Conservation (phyloP, 2,329 filamentous ascomycete species). For the Fonsecaea pedrosoi region DNA sequence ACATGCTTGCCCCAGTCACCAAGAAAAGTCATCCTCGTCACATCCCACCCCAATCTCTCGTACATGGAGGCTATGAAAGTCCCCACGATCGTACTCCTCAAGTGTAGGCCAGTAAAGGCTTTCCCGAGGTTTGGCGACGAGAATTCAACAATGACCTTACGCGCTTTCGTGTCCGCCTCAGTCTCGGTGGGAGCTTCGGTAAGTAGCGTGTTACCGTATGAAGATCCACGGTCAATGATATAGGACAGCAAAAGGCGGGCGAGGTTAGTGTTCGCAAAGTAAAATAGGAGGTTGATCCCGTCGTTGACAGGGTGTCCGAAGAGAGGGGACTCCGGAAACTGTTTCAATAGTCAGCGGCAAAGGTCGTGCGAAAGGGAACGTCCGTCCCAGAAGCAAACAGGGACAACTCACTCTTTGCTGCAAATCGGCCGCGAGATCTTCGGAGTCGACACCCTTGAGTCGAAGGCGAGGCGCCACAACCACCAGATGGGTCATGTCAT, state of each 20-base stretch:
- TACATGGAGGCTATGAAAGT: conserved; percentile 75
- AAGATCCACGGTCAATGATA: conserved; percentile 66
- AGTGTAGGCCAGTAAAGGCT: conserved; percentile 76
- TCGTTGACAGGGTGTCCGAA: conserved; percentile 71
- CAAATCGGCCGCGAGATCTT: conserved; percentile 63
- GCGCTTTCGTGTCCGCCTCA: conserved; percentile 62
- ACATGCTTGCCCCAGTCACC: conserved; percentile 72
- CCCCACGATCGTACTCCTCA: conserved; percentile 78
- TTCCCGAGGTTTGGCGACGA: conserved; percentile 87
- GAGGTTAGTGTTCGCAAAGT: conserved; percentile 73
- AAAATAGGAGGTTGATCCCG: conserved; percentile 78
- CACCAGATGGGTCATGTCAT: conserved; percentile 82
- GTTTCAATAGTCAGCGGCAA: neutral
- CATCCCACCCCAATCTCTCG: conserved; percentile 73
- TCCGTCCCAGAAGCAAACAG: neutral
- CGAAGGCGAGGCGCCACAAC: conserved; percentile 81
- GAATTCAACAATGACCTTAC: conserved; percentile 79
- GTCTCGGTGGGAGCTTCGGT: conserved; percentile 67
- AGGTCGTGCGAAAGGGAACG: neutral
- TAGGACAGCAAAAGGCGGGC: conserved; percentile 70
- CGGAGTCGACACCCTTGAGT: conserved; percentile 73
- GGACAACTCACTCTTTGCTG: conserved; percentile 20
- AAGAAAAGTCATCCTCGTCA: conserved; percentile 74
- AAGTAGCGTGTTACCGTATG: conserved; percentile 69
- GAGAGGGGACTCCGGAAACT: conserved; percentile 75